Evolutionary conservation across 306 rosid genomes (phyloP).

Genomic region (Corylus heterophylla): DNA sequence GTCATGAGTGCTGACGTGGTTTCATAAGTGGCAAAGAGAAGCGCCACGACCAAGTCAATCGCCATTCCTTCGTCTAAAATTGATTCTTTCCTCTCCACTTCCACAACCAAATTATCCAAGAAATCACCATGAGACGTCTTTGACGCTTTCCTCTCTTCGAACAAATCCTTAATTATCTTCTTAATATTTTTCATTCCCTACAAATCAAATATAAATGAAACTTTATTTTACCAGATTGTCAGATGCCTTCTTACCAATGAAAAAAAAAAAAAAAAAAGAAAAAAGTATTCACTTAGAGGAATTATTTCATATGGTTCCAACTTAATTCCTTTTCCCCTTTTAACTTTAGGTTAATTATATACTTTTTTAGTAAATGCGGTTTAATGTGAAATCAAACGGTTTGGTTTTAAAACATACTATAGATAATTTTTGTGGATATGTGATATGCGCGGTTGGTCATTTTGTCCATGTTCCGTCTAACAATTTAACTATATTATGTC

Average conservation of each 20-base stretch:
- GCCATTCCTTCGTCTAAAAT: constrained; percentile 1
- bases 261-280: not conserved
- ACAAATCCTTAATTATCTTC: not conserved
- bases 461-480: too few relatives aligned
- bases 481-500: too few relatives aligned
- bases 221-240: not conserved
- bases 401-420: too few relatives aligned
- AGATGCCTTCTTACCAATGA: too few relatives aligned
- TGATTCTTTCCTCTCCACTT: constrained; percentile 3
- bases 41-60: not conserved
- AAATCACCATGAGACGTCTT: not conserved
- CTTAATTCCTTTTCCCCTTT: too few relatives aligned
- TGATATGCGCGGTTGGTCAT: too few relatives aligned
- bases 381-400: too few relatives aligned
- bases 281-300: too few relatives aligned
- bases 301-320: too few relatives aligned
- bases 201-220: not conserved
- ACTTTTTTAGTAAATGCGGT: too few relatives aligned
- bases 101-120: constrained; percentile 8
- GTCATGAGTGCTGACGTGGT: constrained; percentile 1
- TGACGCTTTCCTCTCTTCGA: constrained; percentile 1
- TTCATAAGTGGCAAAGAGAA: constrained; percentile 14
- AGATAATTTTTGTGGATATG: too few relatives aligned
- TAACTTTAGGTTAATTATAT: too few relatives aligned
- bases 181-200: constrained; percentile 5